These are phyloP conservation scores for Lodderomyces elongisporus DNA, from an alignment of 1,139 yeast species.

Conservation along the genomic window DNA sequence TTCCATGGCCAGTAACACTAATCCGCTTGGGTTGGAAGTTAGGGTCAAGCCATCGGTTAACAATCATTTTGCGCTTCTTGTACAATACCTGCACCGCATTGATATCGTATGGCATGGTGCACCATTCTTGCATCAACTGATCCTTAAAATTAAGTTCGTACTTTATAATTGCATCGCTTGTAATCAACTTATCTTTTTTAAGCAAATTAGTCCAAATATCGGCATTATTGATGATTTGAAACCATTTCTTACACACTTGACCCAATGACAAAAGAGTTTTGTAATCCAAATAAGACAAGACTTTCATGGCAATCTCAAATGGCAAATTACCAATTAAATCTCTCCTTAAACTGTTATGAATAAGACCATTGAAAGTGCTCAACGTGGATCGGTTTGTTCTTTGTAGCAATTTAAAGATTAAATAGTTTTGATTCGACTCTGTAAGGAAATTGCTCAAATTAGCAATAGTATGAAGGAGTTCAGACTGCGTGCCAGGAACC, in stretches of 20 bases:
- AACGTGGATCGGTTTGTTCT: constrained; percentile 63
- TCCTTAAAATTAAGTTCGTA: constrained; percentile 26
- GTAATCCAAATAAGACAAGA: constrained; percentile 65
- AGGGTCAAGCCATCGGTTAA: constrained; percentile 81
- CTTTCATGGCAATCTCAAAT: constrained; percentile 63
- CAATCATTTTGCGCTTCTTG: constrained; percentile 60
- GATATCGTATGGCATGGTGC: constrained; percentile 14
- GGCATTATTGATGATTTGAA: constrained; percentile 53
- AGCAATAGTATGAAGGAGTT: constrained; percentile 33
- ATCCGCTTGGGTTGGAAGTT: constrained; percentile 63
- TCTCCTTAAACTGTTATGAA: constrained; percentile 60
- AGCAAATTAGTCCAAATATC: constrained; percentile 57
- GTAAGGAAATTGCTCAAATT: constrained; percentile 33
- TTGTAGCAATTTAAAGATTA: constrained; percentile 62
- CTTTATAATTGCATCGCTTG: constrained; percentile 31
- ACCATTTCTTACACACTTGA: constrained; percentile 70
- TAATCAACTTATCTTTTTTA: constrained; percentile 49
- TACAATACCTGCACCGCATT: constrained; percentile 53
- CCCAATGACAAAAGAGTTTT: constrained; percentile 58
- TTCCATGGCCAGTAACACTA: constrained; percentile 64
- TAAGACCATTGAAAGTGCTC: constrained; percentile 57
- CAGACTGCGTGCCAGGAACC: constrained; percentile 37
- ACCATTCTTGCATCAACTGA: constrained; percentile 32
- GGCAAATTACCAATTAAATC: constrained; percentile 75
- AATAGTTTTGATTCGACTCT: constrained; percentile 35